These are phyloP conservation scores for Neonectria coccinea DNA, from an alignment of 2,329 filamentous ascomycete genomes.

Conservation along the genomic window DNA sequence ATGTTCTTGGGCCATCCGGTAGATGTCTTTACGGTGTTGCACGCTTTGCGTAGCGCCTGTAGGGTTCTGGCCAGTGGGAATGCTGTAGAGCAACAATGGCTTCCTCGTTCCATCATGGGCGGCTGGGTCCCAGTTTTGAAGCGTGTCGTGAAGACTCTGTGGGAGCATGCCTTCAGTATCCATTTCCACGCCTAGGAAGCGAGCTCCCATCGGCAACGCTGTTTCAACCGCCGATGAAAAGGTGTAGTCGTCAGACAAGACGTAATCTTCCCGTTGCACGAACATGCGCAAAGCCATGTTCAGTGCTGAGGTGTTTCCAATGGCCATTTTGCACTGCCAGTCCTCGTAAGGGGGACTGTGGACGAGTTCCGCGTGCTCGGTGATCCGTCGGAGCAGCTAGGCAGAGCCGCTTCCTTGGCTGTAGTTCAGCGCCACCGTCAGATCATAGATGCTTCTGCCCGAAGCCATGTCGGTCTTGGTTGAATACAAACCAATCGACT, in stretches of 20 bases:
- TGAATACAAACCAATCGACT: neutral
- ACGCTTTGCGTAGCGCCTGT: slow-evolving; percentile 74
- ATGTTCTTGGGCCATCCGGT: slow-evolving; percentile 79
- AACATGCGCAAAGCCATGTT: slow-evolving; percentile 76
- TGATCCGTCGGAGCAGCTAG: slow-evolving; percentile 76
- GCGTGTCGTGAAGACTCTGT: slow-evolving; percentile 66
- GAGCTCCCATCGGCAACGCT: slow-evolving; percentile 70
- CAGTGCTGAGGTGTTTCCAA: slow-evolving; percentile 74
- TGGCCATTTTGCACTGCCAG: slow-evolving; percentile 76
- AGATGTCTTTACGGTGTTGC: slow-evolving; percentile 74
- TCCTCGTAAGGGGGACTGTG: slow-evolving; percentile 78
- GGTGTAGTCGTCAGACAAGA: slow-evolving; percentile 74
- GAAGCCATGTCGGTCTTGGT: slow-evolving; percentile 3
- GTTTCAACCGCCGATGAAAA: slow-evolving; percentile 68
- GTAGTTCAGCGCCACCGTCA: slow-evolving; percentile 73
- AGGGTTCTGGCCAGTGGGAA: slow-evolving; percentile 80
- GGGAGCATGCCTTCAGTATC: slow-evolving; percentile 66
- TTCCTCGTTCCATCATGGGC: slow-evolving; percentile 64
- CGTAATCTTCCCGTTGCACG: slow-evolving; percentile 67
- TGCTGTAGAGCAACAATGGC: slow-evolving; percentile 77
- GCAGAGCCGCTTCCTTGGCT: slow-evolving; percentile 75
- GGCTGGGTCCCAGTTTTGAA: slow-evolving; percentile 72
- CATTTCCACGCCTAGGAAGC: slow-evolving; percentile 67
- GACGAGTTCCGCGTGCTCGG: slow-evolving; percentile 80
- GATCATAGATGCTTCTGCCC: slow-evolving; percentile 4